These are phyloP conservation scores for Apodospora peruviana DNA, from an alignment of 495 filamentous ascomycete genomes.

Conservation along the genomic window DNA sequence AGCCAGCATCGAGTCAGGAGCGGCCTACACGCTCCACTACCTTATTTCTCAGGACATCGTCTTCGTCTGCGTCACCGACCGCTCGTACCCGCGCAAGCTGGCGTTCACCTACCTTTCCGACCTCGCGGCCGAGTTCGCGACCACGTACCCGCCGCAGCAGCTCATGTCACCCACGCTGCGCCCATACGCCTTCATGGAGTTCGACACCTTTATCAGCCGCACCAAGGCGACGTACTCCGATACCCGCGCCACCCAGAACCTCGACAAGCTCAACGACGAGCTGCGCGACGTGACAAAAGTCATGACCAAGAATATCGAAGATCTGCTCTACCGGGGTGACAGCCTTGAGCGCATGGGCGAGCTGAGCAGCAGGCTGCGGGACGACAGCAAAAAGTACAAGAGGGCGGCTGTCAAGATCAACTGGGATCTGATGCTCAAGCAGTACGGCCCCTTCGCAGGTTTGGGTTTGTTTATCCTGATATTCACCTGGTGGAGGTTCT, in stretches of 20 bases:
- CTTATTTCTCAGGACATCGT: slow-evolving; percentile 72
- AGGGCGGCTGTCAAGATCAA: slow-evolving; percentile 93
- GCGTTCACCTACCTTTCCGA: slow-evolving; percentile 98
- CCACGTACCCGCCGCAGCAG: slow-evolving; percentile 68
- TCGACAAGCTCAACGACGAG: slow-evolving; percentile 90
- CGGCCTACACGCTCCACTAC: slow-evolving; percentile 83
- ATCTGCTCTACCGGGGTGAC: slow-evolving; percentile 90
- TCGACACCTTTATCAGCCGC: slow-evolving; percentile 92
- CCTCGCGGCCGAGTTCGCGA: slow-evolving; percentile 84
- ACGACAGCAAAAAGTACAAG: slow-evolving; percentile 91
- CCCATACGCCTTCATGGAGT: slow-evolving; percentile 94
- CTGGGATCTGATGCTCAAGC: slow-evolving; percentile 94
- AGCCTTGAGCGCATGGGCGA: slow-evolving; percentile 97
- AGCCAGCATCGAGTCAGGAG: slow-evolving; percentile 78
- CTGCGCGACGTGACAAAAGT: slow-evolving; percentile 96
- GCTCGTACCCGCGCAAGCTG: slow-evolving; percentile 93
- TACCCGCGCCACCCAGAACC: slow-evolving; percentile 76
- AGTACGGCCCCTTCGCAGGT: slow-evolving; percentile 86
- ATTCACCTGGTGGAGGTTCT: slow-evolving; percentile 90
- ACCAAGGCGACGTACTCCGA: slow-evolving; percentile 96
- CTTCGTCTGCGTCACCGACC: slow-evolving; percentile 90
- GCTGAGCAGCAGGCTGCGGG: slow-evolving; percentile 74
- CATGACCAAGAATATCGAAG: slow-evolving; percentile 99
- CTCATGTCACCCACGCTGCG: slow-evolving; percentile 69
- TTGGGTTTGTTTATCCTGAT: slow-evolving; percentile 74